Conservation (phyloP, 2,329 filamentous ascomycete genomes). For the Aspergillus chevalieri region DNA sequence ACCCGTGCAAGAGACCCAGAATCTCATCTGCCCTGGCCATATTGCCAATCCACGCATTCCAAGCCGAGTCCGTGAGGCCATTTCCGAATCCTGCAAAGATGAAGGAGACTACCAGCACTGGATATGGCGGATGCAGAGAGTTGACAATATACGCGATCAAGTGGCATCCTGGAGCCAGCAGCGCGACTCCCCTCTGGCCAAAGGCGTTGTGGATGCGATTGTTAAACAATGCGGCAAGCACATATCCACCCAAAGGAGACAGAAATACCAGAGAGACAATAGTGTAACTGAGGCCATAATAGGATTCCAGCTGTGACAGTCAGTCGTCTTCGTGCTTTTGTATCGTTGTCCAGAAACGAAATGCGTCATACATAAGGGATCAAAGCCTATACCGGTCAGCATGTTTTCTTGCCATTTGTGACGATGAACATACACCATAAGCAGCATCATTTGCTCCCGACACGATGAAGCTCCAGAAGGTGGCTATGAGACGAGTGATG, state of each 20-base stretch:
- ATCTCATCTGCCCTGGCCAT: conserved; percentile 70
- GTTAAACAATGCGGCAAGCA: conserved; percentile 41
- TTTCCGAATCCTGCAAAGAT: conserved; percentile 39
- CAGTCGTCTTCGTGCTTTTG: background rate
- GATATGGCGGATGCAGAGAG: conserved; percentile 37
- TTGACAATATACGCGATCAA: conserved; percentile 33
- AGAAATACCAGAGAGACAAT: conserved; percentile 47
- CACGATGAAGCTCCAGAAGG: conserved; percentile 54
- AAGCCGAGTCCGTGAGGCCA: conserved; percentile 47
- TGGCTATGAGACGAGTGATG: conserved; percentile 44
- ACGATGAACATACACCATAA: conserved; percentile 45
- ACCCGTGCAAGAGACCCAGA: conserved; percentile 64
- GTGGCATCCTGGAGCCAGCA: conserved; percentile 52
- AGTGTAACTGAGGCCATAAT: conserved; percentile 44
- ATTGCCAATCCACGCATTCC: conserved; percentile 61
- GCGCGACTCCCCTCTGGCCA: conserved; percentile 66
- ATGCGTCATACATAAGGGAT: conserved; percentile 46
- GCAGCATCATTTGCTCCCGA: conserved; percentile 56
- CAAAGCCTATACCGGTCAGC: conserved; percentile 29
- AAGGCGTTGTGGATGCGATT: conserved; percentile 36
- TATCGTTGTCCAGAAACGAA: background rate
- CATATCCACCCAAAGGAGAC: conserved; percentile 44
- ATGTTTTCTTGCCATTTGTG: background rate
- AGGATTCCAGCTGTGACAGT: conserved; percentile 36
- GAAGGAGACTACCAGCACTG: conserved; percentile 35